Percentiles rank a stretch among this genome's conserved stretches.
Evolutionary conservation across 164 flowering plant genomes (phyloP).

Genomic region (Tetracentron sinense): DNA sequence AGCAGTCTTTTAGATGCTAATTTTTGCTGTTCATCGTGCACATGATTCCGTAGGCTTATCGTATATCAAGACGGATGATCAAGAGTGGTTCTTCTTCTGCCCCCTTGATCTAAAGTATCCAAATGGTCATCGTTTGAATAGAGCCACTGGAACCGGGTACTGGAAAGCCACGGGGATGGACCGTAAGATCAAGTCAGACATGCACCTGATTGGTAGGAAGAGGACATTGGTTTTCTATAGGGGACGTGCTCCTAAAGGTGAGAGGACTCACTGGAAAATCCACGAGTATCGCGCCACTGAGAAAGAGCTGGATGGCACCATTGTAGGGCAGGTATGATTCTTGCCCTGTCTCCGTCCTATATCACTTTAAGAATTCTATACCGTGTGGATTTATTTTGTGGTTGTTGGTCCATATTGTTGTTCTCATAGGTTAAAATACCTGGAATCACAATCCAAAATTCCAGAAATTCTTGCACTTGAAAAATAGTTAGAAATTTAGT

Average conservation of each 20-base stretch:
- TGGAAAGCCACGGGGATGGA: conserved; percentile 95
- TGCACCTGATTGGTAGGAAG: conserved; percentile 58
- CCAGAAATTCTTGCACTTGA: no score
- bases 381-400: no score
- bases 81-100: conserved; percentile 86
- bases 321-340: no score
- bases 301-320: conserved; percentile 43
- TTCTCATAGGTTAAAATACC: no score
- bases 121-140: conserved; percentile 57
- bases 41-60: no score
- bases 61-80: conserved; percentile 63
- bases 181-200: conserved; percentile 30
- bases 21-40: no score
- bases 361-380: no score
- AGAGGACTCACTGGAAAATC: conserved; percentile 83
- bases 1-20: no score
- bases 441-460: no score
- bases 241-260: conserved; percentile 75
- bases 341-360: no score
- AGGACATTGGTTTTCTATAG: conserved; percentile 71
- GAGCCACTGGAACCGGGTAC: conserved; percentile 71
- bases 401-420: no score
- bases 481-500: no score
- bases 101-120: conserved; percentile 67
- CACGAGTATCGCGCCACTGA: conserved; percentile 70